Conservation (phyloP, 306 rosid species). For the Sechiopsis laciniata region DNA sequence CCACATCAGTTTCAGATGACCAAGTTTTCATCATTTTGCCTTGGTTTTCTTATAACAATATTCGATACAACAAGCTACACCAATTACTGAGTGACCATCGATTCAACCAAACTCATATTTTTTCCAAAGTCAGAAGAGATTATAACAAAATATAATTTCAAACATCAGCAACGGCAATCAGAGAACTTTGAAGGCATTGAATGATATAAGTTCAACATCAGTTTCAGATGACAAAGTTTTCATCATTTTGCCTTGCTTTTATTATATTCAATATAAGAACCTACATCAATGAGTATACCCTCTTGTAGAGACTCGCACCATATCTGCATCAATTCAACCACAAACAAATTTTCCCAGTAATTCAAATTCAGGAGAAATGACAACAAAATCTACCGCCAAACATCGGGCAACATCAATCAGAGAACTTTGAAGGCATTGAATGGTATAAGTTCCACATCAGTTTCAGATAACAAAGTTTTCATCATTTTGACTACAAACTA, state of each 20-base stretch:
- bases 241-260: too few species aligned
- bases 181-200: constrained; percentile 50
- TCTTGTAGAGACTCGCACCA: background rate
- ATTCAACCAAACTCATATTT: too few species aligned
- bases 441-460: too few species aligned
- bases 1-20: too few species aligned
- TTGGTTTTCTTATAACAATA: background rate
- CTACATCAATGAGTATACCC: background rate
- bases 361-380: background rate
- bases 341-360: background rate
- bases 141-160: too few species aligned
- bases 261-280: too few species aligned
- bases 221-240: constrained; percentile 24
- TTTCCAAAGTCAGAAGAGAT: too few species aligned
- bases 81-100: constrained; percentile 17
- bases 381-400: background rate
- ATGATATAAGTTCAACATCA: constrained; percentile 30
- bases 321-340: background rate
- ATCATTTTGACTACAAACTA: too few species aligned
- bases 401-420: constrained; percentile 26
- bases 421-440: constrained; percentile 34
- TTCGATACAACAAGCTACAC: background rate
- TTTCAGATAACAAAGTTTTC: too few species aligned
- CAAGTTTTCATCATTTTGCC: constrained; percentile 27
- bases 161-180: constrained; percentile 31